Evolutionary conservation across 2,329 filamentous ascomycete species (phyloP), one percentile per base, ranked within the genome.

Genomic region (Talaromyces pinophilus): DNA sequence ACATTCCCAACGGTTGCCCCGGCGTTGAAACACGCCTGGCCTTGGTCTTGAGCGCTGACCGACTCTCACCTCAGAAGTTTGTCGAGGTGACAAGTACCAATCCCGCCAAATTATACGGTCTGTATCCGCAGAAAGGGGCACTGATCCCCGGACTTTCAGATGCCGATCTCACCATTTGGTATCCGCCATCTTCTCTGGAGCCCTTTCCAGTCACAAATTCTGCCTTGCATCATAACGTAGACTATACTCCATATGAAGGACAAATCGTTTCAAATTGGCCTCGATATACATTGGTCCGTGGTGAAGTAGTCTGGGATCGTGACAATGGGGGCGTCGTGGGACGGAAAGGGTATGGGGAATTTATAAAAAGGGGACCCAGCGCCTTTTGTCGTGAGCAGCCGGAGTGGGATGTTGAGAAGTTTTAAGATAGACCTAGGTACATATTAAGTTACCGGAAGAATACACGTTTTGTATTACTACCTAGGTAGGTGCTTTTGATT

Each of bases 1-100:
- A 85, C 65, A 86, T 88, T 48, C 85, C 86, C 6, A 88, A 88
- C 69, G 86, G 86, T 5, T 77, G 83, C 55, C 84, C 86, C 0
- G 86, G 86, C 0, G 79, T 88, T 30, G 86, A 88, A 75, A 88
- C 86, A 1, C 75, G 85, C 1, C 74, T 88, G 22, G 75, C 84
- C 0, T 74, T 87, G 3, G 78, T 80, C 0, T 75, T 63, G 55
- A 64, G 55, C 22, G 65, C 68, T 66, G 63, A 71, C 66, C 74
- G 70, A 69, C 71, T 72, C 38, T 78, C 66, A 64, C 73, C 79
- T 3, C 77, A 77, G n/a, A 75, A 76, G 4, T 82, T 82, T 69
- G 81, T 83, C 19, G 76, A 81, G 68, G 63, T 83, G n/a, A 82
- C 79, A 1, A 74, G 76, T 2, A 77, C 77, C 0, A 82, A 82